Evolutionary conservation across 257 asterid species (phyloP).

Genomic region (Nicotiana noctiflora): DNA sequence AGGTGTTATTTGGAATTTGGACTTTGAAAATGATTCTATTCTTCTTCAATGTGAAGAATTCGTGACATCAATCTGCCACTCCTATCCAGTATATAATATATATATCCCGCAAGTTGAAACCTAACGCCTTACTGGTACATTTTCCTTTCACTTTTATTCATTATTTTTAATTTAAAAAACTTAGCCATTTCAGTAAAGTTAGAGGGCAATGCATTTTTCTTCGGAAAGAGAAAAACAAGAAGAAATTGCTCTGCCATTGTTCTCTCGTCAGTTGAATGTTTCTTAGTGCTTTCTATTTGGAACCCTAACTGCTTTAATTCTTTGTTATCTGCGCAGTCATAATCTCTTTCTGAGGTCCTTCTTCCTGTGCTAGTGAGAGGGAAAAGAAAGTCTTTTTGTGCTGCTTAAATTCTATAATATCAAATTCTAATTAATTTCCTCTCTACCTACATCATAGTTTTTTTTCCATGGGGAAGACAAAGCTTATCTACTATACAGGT

Average conservation of each 20-base stretch:
- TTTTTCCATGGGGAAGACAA: conserved; percentile 29
- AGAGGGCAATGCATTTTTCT: conserved; percentile 17
- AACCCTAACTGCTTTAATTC: not conserved
- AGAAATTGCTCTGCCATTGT: not conserved
- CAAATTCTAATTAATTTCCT: not conserved
- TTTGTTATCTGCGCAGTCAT: no score
- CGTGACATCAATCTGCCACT: conserved; percentile 9
- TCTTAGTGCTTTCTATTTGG: not conserved
- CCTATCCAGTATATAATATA: conserved; percentile 5
- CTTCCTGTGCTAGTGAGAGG: conserved; percentile 5
- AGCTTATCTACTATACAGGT: conserved; percentile 7
- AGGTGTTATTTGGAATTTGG: not conserved
- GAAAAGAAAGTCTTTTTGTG: not conserved
- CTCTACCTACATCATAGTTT: not conserved
- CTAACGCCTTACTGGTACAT: conserved; percentile 1
- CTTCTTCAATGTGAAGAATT: conserved; percentile 46
- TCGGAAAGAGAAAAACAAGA: not conserved
- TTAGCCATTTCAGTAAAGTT: no score
- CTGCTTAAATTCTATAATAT: not conserved
- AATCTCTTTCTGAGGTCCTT: not conserved
- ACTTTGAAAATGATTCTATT: conserved; percentile 1
- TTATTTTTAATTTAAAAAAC: no score
- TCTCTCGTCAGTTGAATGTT: not conserved
- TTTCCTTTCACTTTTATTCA: not conserved
- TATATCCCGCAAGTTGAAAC: conserved; percentile 16